Base-by-base conservation (phyloP, 257 asterid species). In the Rubia yunnanensis region DNA sequence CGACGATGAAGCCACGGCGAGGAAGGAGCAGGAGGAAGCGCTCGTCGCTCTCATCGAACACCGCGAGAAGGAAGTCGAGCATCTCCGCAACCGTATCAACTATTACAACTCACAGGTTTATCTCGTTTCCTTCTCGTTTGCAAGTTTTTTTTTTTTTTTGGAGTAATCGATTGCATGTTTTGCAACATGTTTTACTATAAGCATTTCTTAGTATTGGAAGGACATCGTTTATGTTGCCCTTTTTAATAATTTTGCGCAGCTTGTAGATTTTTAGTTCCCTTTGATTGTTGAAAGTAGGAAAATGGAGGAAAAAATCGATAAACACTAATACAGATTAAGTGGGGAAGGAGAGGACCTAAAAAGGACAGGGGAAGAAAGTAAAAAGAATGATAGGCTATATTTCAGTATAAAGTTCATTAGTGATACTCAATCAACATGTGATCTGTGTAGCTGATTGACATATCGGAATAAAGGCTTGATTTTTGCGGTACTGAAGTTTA, bases 31-130 rank as follows among this genome's bases (percentile, higher is more conserved):
- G 79, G 95, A 88, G 66, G 90, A 82, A 78, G 95, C 95, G 44
- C 76, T 86, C 20, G 76, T 86, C 5, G 95, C 90, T 55, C 92
- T 92, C 28, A 60, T 81, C 15, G 98, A 87, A 57, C 95, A 86
- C 55, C 95, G 98, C 3, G 64, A 81, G n/a, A 85, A 81, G 71
- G 98, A 92, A 83, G 98, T 89, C 52, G 83, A 78, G 41, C 92
- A 86, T 74, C 81, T 85, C 34, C 88, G 85, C 73, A 82, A 73
- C 34, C 98, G 96, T 32, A 65, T 89, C 68, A 46, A 77, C 23
- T 87, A 85, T 77, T 92, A 92, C 38, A 80, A 79, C 48, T 58
- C 89, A 23, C 92, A 87, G 96, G 98, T 91, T 3, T 35, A 35
- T 35, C 61, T 68, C 17, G 2, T 10, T 35, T 5, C 35, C 14